A percentile compares a stretch with the other conserved stretches of the same genome.
Conservation (phyloP, 495 filamentous ascomycete species). For the Xylaria bambusicola region DNA sequence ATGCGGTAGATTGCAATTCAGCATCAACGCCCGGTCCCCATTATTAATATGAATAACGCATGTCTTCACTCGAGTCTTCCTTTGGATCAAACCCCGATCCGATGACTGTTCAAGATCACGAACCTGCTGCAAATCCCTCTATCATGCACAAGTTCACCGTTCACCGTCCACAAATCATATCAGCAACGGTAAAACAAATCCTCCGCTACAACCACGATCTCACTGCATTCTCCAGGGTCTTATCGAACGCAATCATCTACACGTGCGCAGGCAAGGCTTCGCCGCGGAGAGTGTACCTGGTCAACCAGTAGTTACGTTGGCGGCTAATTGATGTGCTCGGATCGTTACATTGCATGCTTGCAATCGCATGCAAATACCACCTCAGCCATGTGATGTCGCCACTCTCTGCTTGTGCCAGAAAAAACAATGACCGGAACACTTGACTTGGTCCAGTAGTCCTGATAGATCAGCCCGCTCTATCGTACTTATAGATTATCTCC, state of each 20-base stretch:
- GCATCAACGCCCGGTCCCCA: no score
- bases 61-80: background rate
- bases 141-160: no score
- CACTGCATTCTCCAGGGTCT: conserved; percentile 8
- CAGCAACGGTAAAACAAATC: conserved; percentile 1
- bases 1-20: no score
- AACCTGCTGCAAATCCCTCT: no score
- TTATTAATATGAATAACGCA: no score
- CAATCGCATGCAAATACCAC: background rate
- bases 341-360: conserved; percentile 8
- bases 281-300: conserved; percentile 2
- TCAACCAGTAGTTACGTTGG: conserved; percentile 3
- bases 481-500: no score
- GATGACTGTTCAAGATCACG: background rate
- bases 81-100: conserved; percentile 4
- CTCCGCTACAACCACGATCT: conserved; percentile 4
- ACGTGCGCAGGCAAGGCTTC: no score
- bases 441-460: no score
- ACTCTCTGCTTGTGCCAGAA: no score
- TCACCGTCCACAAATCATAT: background rate
- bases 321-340: conserved; percentile 8
- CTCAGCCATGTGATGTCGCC: background rate
- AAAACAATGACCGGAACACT: no score
- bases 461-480: no score
- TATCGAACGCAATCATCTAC: conserved; percentile 1